Percentiles rank a stretch among this genome's conserved stretches.
phyloP scores from a whole-genome alignment of 306 rosid genomes.

The Luffa acutangula region DNA sequence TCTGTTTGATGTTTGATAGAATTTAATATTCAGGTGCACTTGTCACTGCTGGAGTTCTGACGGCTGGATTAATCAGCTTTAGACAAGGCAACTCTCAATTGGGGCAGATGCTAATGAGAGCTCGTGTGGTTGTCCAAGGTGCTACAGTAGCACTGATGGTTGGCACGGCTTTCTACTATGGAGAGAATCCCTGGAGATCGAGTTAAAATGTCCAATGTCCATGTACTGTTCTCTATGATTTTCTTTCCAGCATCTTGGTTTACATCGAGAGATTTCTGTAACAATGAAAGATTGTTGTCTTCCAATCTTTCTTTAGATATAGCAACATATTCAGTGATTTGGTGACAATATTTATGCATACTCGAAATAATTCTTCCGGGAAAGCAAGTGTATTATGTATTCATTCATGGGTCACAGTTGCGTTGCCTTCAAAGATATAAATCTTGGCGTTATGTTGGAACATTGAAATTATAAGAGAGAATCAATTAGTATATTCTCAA shows the following conservation, averaged over 20 bases:
- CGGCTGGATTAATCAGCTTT: slow-evolving; percentile 82
- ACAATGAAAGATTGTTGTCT: background rate
- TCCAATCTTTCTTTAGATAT: background rate
- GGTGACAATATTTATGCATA: background rate
- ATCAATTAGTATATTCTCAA: background rate
- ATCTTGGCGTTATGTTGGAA: background rate
- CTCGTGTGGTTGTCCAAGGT: slow-evolving; percentile 87
- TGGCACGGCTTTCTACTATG: slow-evolving; percentile 78
- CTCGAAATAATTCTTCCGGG: background rate
- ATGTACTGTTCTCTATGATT: background rate
- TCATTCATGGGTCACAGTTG: background rate
- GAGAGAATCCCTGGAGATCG: slow-evolving; percentile 65
- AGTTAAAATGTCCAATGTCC: slow-evolving; percentile 14
- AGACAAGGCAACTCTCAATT: slow-evolving; percentile 70
- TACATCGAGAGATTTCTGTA: background rate
- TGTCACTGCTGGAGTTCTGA: slow-evolving; percentile 72
- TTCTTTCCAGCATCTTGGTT: background rate
- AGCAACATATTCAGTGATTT: background rate
- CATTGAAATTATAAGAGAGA: background rate
- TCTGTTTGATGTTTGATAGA: background rate
- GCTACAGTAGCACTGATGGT: slow-evolving; percentile 89
- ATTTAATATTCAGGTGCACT: slow-evolving; percentile 53
- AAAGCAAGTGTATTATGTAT: background rate
- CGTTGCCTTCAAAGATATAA: background rate
- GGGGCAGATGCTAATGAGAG: slow-evolving; percentile 91